A percentile compares a stretch with the other conserved stretches of the same genome.
These are phyloP conservation scores for Apodospora peruviana DNA, from an alignment of 495 filamentous ascomycete genomes.

Conservation along the genomic window DNA sequence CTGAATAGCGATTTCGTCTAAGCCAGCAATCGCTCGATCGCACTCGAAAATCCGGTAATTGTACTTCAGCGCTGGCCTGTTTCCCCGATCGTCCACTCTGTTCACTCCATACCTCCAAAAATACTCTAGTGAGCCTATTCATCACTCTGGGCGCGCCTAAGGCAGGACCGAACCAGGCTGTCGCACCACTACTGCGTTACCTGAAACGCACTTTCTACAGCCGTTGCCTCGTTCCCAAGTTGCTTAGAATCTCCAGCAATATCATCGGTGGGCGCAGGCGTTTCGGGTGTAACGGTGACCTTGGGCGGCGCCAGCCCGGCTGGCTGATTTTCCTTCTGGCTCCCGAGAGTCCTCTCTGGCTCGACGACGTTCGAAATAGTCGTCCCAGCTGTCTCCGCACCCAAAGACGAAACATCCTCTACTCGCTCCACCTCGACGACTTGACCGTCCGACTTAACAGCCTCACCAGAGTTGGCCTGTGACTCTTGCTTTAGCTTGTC, in stretches of 20 bases:
- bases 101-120: no score
- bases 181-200: constrained; percentile 27
- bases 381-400: neutral
- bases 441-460: neutral
- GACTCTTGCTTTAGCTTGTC: no score
- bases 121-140: no score
- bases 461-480: no score
- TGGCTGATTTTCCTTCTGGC: neutral
- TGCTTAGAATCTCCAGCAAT: constrained; percentile 30
- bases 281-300: constrained; percentile 36
- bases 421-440: constrained; percentile 1
- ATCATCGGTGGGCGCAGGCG: constrained; percentile 21
- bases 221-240: constrained; percentile 27
- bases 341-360: no score
- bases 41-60: no score
- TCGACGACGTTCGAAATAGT: no score
- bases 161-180: neutral
- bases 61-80: no score
- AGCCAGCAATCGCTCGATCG: no score
- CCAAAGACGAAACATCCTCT: constrained; percentile 1
- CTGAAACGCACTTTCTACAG: constrained; percentile 22
- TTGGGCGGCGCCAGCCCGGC: constrained; percentile 18
- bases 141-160: neutral
- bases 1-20: no score
- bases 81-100: no score